phyloP scores from a whole-genome alignment of 805 yeast genomes.

The Aciculoconidium aculeatum region DNA sequence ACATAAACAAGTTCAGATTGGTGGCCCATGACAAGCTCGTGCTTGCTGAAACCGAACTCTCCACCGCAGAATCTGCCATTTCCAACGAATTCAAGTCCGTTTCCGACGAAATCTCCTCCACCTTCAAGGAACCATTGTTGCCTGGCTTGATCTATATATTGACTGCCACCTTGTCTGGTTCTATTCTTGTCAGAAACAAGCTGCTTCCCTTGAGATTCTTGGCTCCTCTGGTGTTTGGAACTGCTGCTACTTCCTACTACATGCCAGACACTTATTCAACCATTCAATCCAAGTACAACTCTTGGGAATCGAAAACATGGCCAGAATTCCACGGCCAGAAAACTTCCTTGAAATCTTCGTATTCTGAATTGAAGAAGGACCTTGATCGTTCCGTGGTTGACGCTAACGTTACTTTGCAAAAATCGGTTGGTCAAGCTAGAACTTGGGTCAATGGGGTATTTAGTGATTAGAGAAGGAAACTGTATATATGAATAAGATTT shows the following conservation, averaged over 20 bases:
- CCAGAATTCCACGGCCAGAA: constrained; percentile 30
- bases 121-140: constrained; percentile 48
- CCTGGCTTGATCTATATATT: constrained; percentile 51
- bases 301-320: constrained; percentile 21
- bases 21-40: constrained; percentile 33
- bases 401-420: constrained; percentile 14
- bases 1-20: constrained; percentile 34
- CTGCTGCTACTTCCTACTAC: constrained; percentile 36
- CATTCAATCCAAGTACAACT: constrained; percentile 11
- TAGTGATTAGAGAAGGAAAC: constrained; percentile 3
- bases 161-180: constrained; percentile 51
- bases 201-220: constrained; percentile 45
- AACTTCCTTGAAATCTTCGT: constrained; percentile 9
- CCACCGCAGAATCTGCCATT: constrained; percentile 42
- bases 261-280: constrained; percentile 46
- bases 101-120: constrained; percentile 21
- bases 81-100: constrained; percentile 35
- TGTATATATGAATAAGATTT: too few species aligned
- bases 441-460: constrained; percentile 11
- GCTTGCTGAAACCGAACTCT: constrained; percentile 35
- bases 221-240: constrained; percentile 47
- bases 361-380: constrained; percentile 6
- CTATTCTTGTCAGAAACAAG: constrained; percentile 45
- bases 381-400: constrained; percentile 8
- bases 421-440: constrained; percentile 23